Base-by-base conservation (phyloP, 441 rosid species). In the Erodium moschatum region DNA sequence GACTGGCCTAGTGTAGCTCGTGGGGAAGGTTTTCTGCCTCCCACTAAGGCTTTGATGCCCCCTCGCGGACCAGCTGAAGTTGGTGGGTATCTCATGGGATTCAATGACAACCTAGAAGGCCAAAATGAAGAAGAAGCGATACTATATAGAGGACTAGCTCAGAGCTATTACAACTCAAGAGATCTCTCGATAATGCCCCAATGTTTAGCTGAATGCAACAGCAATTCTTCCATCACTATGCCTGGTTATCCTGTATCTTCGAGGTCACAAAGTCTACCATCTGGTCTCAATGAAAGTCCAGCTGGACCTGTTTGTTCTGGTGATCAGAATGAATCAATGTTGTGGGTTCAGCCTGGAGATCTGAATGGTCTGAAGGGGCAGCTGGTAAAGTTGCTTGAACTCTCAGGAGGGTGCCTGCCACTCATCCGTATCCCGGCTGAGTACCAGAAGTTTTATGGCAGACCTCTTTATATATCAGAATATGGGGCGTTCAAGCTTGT, bases 1-100 rank as follows among this genome's bases (percentile, higher is more conserved):
- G 97, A 94, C 74, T 94, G 98, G 98, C 87, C 87, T n/a, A 87
- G 94, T 68, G 88, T 94, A 78, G 96, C 89, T 80, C 96, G 83
- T 18, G 98, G 98, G 44, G 96, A 91, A 84, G 98, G 98, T n/a
- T 94, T 87, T 78, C 85, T 86, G 20, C 89, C 86, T 2, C 69
- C 82, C 0, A 69, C 82, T 0, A 89, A 84, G 76, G 70, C 81
- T 69, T 64, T 76, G 54, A 64, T 75, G 75, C 83, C 83, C 67
- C 73, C 90, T 71, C 86, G 75, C 69, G 80, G 79, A 48, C 68
- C 81, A 21, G 44, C 75, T 21, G 86, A 83, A 61, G 63, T 83
- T 46, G 20, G 84, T 46, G 81, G 81, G 48, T 83, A 81, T 81
- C 75, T 87, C 5, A 74, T 74, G 81, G 92, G 88, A 0, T 81